A percentile compares a stretch with the other conserved stretches of the same genome.
Conservation (phyloP, 2,329 filamentous ascomycete genomes). For the Trichoderma oligosporum region DNA sequence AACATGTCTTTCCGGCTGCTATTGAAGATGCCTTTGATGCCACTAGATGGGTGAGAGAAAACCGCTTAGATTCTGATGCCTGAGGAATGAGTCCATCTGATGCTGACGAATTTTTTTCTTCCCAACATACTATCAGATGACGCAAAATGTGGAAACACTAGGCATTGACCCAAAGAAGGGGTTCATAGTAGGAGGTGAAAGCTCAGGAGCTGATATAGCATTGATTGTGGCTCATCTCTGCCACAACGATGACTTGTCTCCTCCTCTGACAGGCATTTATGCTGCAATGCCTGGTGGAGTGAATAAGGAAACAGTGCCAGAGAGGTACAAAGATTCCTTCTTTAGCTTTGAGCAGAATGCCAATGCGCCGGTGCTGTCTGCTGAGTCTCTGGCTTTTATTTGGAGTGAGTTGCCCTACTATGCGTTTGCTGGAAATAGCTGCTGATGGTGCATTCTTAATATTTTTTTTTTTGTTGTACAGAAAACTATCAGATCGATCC, state of each 20-base stretch:
- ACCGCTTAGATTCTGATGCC: background rate
- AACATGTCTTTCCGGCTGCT: conserved; percentile 30
- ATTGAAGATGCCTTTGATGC: conserved; percentile 30
- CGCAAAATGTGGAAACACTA: conserved; percentile 22
- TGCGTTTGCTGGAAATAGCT: background rate
- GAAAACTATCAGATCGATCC: conserved; percentile 28
- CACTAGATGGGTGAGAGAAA: conserved; percentile 25
- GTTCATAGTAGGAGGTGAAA: conserved; percentile 29
- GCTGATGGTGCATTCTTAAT: background rate
- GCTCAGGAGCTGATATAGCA: conserved; percentile 31
- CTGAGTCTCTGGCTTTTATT: conserved; percentile 26
- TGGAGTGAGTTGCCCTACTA: conserved; percentile 22
- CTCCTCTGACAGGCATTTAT: conserved; percentile 30
- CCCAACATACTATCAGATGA: background rate
- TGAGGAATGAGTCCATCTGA: rapidly evolving
- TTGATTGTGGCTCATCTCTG: conserved; percentile 27
- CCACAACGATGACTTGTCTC: conserved; percentile 19
- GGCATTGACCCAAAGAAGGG: conserved; percentile 28
- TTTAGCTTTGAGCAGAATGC: conserved; percentile 30
- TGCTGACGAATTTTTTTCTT: background rate
- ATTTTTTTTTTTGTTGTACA: background rate
- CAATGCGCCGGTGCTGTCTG: conserved; percentile 25
- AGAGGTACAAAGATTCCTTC: conserved; percentile 29
- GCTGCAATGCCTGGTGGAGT: conserved; percentile 25
- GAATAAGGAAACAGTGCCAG: conserved; percentile 26